Conservation (phyloP, 2,329 filamentous ascomycete genomes). For the Trichoderma endophyticum region DNA sequence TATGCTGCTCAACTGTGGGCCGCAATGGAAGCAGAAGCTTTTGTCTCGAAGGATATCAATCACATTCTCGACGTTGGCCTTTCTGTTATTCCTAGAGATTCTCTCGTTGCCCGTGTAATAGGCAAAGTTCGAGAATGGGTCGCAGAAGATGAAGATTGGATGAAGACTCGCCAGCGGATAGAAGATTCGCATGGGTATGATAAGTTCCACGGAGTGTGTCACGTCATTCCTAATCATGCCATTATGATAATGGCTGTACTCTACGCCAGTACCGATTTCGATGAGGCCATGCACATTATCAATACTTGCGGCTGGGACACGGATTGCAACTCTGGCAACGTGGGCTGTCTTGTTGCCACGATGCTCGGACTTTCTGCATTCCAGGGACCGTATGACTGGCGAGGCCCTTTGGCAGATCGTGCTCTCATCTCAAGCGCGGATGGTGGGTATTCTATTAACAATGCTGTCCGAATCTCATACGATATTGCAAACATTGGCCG, state of each 20-base stretch:
- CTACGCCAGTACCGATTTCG: slow-evolving; percentile 30
- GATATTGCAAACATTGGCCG: slow-evolving; percentile 31
- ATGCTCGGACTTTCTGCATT: slow-evolving; percentile 34
- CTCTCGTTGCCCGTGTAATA: slow-evolving; percentile 29
- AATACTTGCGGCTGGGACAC: slow-evolving; percentile 39
- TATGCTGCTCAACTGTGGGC: slow-evolving; percentile 38
- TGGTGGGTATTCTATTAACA: slow-evolving; percentile 36
- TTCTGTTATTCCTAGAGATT: slow-evolving; percentile 28
- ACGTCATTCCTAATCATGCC: slow-evolving; percentile 35
- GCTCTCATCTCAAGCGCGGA: slow-evolving; percentile 36
- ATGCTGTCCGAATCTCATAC: slow-evolving; percentile 33
- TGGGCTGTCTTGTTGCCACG: slow-evolving; percentile 35
- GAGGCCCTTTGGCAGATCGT: slow-evolving; percentile 34
- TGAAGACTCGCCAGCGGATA: slow-evolving; percentile 33
- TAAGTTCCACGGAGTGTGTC: slow-evolving; percentile 32
- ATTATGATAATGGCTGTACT: slow-evolving; percentile 35
- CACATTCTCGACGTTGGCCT: slow-evolving; percentile 34
- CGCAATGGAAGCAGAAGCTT: slow-evolving; percentile 39
- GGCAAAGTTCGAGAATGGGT: slow-evolving; percentile 28
- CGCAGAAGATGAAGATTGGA: slow-evolving; percentile 30
- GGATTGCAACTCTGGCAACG: slow-evolving; percentile 38
- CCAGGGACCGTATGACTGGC: slow-evolving; percentile 30
- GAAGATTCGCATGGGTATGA: slow-evolving; percentile 31
- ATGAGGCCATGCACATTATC: slow-evolving; percentile 35
- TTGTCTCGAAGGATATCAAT: slow-evolving; percentile 31